Evolutionary conservation across 352 stramenopile genomes (phyloP), one percentile per base, ranked within the genome.

Genomic region (Phytophthora colocasiae): DNA sequence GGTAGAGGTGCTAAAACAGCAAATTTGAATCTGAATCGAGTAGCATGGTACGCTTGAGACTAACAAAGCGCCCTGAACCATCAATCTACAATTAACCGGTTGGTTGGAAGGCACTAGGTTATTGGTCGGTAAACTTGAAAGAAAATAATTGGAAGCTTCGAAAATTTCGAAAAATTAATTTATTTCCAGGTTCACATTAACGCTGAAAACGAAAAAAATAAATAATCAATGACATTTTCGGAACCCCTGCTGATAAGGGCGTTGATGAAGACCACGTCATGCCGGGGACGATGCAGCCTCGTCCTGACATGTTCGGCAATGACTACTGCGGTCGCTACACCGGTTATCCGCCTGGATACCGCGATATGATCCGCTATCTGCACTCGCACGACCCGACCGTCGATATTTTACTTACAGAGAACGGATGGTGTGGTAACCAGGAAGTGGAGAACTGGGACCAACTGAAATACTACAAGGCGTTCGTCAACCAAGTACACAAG

Each of bases 341-440:
- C 1, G 80, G 66, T n/a, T 90, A 86, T 50, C 76, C 81, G 2
- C 63, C 71, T 24, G 81, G 76, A 11, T 90, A 87, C 41, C 48
- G 87, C 3, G 68, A 75, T 26, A 74, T 71, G 34, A 85, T 86
- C 44, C 66, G 65, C 3, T 90, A 73, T 63, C 51, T 87, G 60
- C 76, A 87, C 55, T 50, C 49, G 19, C 63, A 80, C 26, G 69
- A 86, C 45, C 67, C 65, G 6, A 73, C 43, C 6, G 68, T 77
- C 10, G 64, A 78, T 4, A 84, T 81, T 29, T 46, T 85, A 40
- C 58, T 84, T 24, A 79, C 72, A 1, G 76, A 84, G 55, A 84
- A 84, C 22, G 77, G 77, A 11, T 85, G 69, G 64, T 85, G 77
- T 29, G 77, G 77, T 36, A 79, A 79, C 17, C 58, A 66, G n/a